Base-by-base conservation (phyloP, 345 rosid species). In the Litchi chinensis region DNA sequence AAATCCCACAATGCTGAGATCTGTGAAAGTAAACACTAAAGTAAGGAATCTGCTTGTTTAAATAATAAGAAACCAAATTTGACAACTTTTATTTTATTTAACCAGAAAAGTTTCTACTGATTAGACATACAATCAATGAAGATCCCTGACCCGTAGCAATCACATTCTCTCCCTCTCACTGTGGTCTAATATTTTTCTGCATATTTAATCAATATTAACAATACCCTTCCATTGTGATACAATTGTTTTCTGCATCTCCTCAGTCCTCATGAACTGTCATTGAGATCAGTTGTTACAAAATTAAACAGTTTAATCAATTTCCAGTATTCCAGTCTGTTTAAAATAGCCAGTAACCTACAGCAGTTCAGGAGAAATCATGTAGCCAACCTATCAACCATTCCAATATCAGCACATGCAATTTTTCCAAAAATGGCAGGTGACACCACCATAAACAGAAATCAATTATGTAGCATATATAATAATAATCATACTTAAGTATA, bases 1-100 rank as follows among this genome's bases (percentile, higher is more conserved):
- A 91, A 90, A 87, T 94, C 98, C 99, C 99, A 96, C 69, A 96
- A 78, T 66, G 97, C 97, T 24, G 97, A 89, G 83, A 86, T 91
- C 99, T 96, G 87, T 85, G 84, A 70, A 79, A 76, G 19, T 12
- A 77, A 67, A 65, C 7, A 70, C 26, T 67, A 50, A 28, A 59
- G 8, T 79, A 70, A 70, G 57, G 21, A 13, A 64, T 48, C 59
- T 41, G 26, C 56, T 32, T 43, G 6, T 44, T 59, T 10, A 15
- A 54, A 68, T 9, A 15, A 6, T 10, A 44, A 44, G 39, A 57
- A 48, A 65, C 19, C 50, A 18, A 76, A 0, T 7, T 0, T 50
- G 12, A 54, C 0, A 16, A 73, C 43, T 54, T 73, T 8, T 37
- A 28, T 15, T 69, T 69, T 6, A 50, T 26, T 48, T 15, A 13